phyloP scores from a whole-genome alignment of 2,329 filamentous ascomycete species.

The Xylaria sp. region DNA sequence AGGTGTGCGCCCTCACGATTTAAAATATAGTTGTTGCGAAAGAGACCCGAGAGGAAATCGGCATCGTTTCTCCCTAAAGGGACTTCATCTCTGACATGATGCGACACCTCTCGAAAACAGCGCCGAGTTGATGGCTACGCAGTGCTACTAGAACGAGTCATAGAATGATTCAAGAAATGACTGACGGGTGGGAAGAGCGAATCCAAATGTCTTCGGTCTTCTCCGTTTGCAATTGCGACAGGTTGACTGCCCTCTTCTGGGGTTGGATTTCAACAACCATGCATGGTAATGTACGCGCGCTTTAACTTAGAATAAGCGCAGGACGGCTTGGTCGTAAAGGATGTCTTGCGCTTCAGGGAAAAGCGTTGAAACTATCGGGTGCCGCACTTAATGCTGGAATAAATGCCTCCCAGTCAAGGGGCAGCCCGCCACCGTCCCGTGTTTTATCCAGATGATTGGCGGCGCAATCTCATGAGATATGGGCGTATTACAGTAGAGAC shows the following conservation, averaged over 20 bases:
- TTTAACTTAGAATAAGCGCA: background rate
- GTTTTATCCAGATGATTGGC: slow-evolving; percentile 28
- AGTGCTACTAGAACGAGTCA: slow-evolving; percentile 5
- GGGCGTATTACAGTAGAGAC: slow-evolving; percentile 19
- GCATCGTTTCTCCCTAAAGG: slow-evolving; percentile 11
- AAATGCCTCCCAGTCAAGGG: background rate
- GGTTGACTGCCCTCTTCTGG: background rate
- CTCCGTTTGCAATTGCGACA: background rate
- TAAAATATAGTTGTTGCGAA: slow-evolving; percentile 16
- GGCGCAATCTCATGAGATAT: slow-evolving; percentile 28
- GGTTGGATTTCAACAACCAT: background rate
- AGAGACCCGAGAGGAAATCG: slow-evolving; percentile 9
- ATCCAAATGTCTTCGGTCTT: background rate
- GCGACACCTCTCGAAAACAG: background rate
- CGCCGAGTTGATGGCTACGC: background rate
- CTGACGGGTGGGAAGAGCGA: slow-evolving; percentile 9
- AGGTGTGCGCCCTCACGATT: slow-evolving; percentile 6
- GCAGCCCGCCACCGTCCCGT: slow-evolving; percentile 16
- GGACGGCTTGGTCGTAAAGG: background rate
- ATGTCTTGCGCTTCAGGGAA: slow-evolving; percentile 5
- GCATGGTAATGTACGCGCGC: slow-evolving; percentile 8
- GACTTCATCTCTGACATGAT: background rate
- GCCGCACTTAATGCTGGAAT: slow-evolving; percentile 1
- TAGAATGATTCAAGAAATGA: slow-evolving; percentile 1
- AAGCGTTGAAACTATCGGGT: background rate